phyloP scores from a whole-genome alignment of 352 stramenopile species.

The Pythium utonaiense region DNA sequence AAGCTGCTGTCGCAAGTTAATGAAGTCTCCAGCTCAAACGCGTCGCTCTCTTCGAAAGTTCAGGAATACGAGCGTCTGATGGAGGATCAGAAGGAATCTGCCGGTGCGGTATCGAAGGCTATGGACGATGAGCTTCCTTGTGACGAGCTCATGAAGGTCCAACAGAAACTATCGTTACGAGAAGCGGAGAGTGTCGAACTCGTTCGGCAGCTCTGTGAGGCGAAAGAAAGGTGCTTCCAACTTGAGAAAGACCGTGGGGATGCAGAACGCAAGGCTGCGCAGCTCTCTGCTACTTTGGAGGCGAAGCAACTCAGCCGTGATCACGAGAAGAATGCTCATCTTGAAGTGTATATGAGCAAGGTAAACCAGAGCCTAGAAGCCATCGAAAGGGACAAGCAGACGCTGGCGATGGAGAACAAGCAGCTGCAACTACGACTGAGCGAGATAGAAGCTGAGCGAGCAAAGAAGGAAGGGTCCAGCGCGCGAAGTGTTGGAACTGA shows the following conservation, averaged over 20 bases:
- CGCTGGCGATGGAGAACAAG: slow-evolving; percentile 9
- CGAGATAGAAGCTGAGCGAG: not conserved
- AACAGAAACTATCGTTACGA: slow-evolving; percentile 24
- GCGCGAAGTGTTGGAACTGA: slow-evolving; percentile 14
- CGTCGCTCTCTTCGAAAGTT: slow-evolving; percentile 12
- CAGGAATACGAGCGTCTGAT: not conserved
- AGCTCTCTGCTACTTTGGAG: slow-evolving; percentile 3
- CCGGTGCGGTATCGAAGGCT: too few relatives aligned
- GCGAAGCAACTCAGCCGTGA: slow-evolving; percentile 5
- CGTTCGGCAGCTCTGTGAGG: slow-evolving; percentile 37
- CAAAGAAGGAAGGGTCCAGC: not conserved
- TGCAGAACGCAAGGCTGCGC: slow-evolving; percentile 6
- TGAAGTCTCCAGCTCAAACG: slow-evolving; percentile 22
- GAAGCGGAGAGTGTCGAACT: slow-evolving; percentile 47
- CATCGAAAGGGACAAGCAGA: slow-evolving; percentile 18
- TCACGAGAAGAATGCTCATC: slow-evolving; percentile 8
- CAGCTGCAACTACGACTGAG: slow-evolving; percentile 5
- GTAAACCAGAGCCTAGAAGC: slow-evolving; percentile 12
- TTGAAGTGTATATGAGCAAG: slow-evolving; percentile 20
- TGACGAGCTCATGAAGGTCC: slow-evolving; percentile 8
- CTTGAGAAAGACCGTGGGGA: not conserved
- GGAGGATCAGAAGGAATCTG: not conserved
- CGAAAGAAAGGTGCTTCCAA: slow-evolving; percentile 31
- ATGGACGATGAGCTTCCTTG: not conserved
- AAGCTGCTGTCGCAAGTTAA: slow-evolving; percentile 22